Percentiles rank a stretch among this genome's conserved stretches.
Evolutionary conservation across 306 rosid genomes (phyloP).

Genomic region (Canavalia gladiata): DNA sequence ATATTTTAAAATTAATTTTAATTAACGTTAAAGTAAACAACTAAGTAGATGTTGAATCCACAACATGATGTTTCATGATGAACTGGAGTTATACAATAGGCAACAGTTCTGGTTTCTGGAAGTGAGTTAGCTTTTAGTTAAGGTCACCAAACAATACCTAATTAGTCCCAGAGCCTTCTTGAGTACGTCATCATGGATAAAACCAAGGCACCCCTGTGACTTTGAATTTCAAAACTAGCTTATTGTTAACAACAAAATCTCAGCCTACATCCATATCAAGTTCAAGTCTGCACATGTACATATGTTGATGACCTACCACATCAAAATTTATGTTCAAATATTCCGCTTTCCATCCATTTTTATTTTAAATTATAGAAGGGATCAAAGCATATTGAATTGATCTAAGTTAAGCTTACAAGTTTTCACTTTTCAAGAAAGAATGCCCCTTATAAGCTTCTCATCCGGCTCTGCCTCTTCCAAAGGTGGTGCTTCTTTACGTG

Average conservation of each 20-base stretch:
- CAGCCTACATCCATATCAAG: slow-evolving; percentile 27
- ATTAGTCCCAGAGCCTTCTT: slow-evolving; percentile 14
- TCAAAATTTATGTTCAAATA: slow-evolving; percentile 35
- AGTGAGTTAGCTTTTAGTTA: background rate
- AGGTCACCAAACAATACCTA: slow-evolving; percentile 53
- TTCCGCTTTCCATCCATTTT: background rate
- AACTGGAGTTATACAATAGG: background rate
- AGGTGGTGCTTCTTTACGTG: background rate
- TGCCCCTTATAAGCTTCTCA: slow-evolving; percentile 30
- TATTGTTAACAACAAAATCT: slow-evolving; percentile 39
- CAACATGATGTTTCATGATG: background rate
- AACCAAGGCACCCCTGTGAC: slow-evolving; percentile 1
- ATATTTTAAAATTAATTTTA: too few relatives aligned
- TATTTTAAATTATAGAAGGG: background rate
- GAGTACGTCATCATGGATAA: slow-evolving; percentile 20
- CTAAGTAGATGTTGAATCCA: too few relatives aligned
- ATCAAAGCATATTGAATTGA: slow-evolving; percentile 62
- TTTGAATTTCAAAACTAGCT: slow-evolving; percentile 19
- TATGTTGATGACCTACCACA: slow-evolving; percentile 73
- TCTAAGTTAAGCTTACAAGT: slow-evolving; percentile 43
- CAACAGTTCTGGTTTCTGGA: background rate
- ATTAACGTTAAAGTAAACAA: too few relatives aligned
- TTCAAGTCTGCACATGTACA: slow-evolving; percentile 39
- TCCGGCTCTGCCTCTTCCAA: background rate
- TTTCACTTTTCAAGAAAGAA: slow-evolving; percentile 7